These are phyloP conservation scores for Fusarium metavorans DNA, from an alignment of 2,329 filamentous ascomycete genomes.

Conservation along the genomic window DNA sequence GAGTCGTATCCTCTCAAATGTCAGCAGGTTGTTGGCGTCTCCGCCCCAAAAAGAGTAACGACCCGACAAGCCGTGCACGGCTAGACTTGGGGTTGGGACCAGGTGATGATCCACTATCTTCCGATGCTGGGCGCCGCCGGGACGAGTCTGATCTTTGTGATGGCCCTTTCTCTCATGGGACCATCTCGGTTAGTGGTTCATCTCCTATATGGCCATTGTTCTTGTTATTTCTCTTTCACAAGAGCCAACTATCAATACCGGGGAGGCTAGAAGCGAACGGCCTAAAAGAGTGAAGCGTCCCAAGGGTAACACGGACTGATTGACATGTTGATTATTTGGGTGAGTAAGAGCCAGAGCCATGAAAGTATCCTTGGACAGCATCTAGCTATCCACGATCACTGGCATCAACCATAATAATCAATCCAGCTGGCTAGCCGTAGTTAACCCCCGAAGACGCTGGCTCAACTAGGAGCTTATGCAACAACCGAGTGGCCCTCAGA, in stretches of 20 bases:
- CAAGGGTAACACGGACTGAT: neutral
- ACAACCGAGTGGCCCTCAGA: neutral
- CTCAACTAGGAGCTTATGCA: neutral
- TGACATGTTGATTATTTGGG: neutral
- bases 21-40: neutral
- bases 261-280: neutral
- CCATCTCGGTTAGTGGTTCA: neutral
- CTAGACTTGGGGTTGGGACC: neutral
- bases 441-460: neutral
- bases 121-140: neutral
- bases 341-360: neutral
- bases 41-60: neutral
- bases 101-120: neutral
- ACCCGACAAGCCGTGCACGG: neutral
- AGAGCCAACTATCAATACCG: neutral
- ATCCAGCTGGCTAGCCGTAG: neutral
- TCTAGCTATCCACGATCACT: neutral
- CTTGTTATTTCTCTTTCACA: neutral
- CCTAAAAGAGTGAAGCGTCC: neutral
- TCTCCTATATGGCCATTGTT: neutral
- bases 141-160: neutral
- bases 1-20: neutral
- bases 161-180: neutral
- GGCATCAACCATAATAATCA: neutral
- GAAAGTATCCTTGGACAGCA: neutral